These are phyloP conservation scores for Abrus precatorius DNA, from an alignment of 306 rosid species.

Conservation along the genomic window DNA sequence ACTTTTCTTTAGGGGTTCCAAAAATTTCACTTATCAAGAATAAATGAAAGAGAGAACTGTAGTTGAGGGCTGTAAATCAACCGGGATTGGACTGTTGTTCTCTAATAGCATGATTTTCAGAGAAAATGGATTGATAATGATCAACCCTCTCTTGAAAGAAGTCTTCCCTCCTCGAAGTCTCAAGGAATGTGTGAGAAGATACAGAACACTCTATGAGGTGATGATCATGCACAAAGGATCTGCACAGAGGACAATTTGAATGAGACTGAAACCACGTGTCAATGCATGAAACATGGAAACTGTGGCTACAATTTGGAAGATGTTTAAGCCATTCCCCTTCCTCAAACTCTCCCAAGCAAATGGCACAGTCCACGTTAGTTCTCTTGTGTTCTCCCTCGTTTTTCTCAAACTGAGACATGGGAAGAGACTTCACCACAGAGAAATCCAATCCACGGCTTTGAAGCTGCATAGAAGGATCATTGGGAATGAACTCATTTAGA, in stretches of 20 bases:
- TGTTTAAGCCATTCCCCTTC: constrained; percentile 66
- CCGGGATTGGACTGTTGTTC: neutral
- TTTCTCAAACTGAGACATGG: constrained; percentile 52
- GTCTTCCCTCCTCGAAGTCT: constrained; percentile 37
- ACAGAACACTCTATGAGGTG: constrained; percentile 3
- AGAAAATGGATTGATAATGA: constrained; percentile 40
- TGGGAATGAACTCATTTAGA: constrained; percentile 30
- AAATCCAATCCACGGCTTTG: constrained; percentile 55
- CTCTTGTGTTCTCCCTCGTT: constrained; percentile 41
- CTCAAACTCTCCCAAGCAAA: constrained; percentile 71
- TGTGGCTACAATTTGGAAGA: constrained; percentile 61
- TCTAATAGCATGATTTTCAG: neutral
- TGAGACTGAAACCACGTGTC: constrained; percentile 64
- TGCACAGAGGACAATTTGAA: constrained; percentile 70
- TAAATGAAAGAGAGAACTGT: neutral
- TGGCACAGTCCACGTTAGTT: constrained; percentile 54
- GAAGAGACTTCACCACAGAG: constrained; percentile 45
- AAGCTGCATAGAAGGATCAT: constrained; percentile 49
- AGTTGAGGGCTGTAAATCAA: neutral
- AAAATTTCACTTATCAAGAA: neutral
- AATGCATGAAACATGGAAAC: constrained; percentile 65
- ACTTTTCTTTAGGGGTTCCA: no score
- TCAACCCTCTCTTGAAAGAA: constrained; percentile 38
- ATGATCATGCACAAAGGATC: constrained; percentile 45
- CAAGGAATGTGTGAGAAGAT: constrained; percentile 2